These are phyloP conservation scores for Malassezia restricta DNA, from an alignment of 1,284 basidiomycete species.

Conservation along the genomic window DNA sequence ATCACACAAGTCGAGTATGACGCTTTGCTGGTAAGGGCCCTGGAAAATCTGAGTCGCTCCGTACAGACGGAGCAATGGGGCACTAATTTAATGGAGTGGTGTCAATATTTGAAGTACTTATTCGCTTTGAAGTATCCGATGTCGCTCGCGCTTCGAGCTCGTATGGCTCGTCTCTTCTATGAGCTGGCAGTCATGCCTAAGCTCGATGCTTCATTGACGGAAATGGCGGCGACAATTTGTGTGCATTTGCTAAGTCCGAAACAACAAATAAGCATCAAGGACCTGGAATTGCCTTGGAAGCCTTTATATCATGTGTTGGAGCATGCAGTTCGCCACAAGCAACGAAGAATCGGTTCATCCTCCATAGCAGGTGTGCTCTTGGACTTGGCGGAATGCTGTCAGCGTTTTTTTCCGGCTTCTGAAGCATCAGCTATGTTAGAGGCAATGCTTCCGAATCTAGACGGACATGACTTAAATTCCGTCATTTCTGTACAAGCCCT, in stretches of 20 bases:
- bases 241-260: constrained; percentile 61
- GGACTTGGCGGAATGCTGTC: constrained; percentile 66
- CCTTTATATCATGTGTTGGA: constrained; percentile 68
- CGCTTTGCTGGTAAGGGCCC: constrained; percentile 63
- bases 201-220: constrained; percentile 59
- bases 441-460: constrained; percentile 61
- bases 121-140: constrained; percentile 45
- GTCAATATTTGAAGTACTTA: constrained; percentile 41
- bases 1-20: constrained; percentile 72
- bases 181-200: constrained; percentile 64
- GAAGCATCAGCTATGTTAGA: constrained; percentile 81
- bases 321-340: constrained; percentile 68
- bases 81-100: constrained; percentile 52
- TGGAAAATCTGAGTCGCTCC: constrained; percentile 62
- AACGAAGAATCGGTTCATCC: constrained; percentile 49
- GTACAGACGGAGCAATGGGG: constrained; percentile 60
- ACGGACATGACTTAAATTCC: constrained; percentile 59
- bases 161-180: constrained; percentile 69
- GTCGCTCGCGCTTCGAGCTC: constrained; percentile 56
- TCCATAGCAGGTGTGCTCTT: constrained; percentile 65
- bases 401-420: constrained; percentile 78
- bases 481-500: constrained; percentile 40
- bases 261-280: constrained; percentile 63
- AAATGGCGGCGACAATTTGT: constrained; percentile 62
- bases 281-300: constrained; percentile 77